Base-by-base conservation (phyloP, 345 rosid species). In the Carallia brachiata region DNA sequence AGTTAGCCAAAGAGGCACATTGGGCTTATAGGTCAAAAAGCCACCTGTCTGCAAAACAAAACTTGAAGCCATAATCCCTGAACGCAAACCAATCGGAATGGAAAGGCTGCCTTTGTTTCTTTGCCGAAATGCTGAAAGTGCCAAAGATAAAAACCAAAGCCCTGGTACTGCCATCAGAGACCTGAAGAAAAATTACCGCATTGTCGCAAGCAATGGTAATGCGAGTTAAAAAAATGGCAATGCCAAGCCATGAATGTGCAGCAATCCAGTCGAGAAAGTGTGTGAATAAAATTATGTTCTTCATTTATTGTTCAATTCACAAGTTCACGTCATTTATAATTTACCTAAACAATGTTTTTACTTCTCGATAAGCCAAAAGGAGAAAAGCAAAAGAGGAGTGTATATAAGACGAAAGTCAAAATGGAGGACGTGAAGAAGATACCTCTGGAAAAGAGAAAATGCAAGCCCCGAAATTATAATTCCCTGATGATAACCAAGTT, bases 381-480 rank as follows among this genome's bases (percentile, higher is more conserved):
- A 23, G 23, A 23, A 23, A 23, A 23, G 23, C 10, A 31, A 16
- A 17, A 47, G 58, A 28, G 28, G 2, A 61, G 2, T 1, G 18
- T 34, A 30, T 18, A 19, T 19, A 61, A 54, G 44, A 70, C 18
- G 52, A 27, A 23, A 19, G 16, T 27, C 13, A 27, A 19, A 27
- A 56, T 13, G 39, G 16, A 5, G 56, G 6, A 67, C 18, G 48
- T 48, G 18, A 67, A 58, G 40, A 56, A 66, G 3, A 62, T 87
- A 94, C 98, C 98, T 85, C 76, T 91, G 97, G 70, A 73, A 69
- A 76, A 91, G 75, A 76, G 97, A 77, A 82, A 84, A 91, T 54
- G 75, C 79, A 66, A 94, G 83, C 71, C 97, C 97, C 2, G 98
- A 86, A 67, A 90, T 74, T 59, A 91, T 84, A 66, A 87, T 79